phyloP scores from a whole-genome alignment of 768 basidiomycete genomes.

The Suillus spraguei region DNA sequence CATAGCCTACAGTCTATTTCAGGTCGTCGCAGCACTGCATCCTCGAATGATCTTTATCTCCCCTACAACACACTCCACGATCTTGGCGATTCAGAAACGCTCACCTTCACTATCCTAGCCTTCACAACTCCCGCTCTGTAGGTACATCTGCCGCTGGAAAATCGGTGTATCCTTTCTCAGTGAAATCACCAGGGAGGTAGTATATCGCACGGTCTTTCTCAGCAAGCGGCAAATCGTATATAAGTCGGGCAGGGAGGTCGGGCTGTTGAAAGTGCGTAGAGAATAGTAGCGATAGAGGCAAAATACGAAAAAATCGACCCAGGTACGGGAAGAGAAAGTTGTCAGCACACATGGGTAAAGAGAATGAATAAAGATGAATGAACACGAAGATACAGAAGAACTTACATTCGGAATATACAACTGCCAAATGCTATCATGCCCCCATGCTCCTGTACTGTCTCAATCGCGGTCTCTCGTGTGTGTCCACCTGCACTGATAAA shows the following conservation, averaged over 20 bases:
- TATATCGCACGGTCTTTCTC: constrained; percentile 30
- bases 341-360: background rate
- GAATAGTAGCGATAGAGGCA: background rate
- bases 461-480: constrained; percentile 4
- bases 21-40: background rate
- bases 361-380: background rate
- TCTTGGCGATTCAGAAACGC: background rate
- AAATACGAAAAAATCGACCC: too few species aligned
- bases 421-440: constrained; percentile 8
- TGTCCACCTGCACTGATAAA: constrained; percentile 13
- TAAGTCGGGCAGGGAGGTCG: constrained; percentile 35
- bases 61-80: background rate
- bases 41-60: background rate
- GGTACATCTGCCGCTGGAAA: constrained; percentile 27
- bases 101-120: background rate
- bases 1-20: background rate
- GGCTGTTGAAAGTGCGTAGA: constrained; percentile 25
- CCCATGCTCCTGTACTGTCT: background rate
- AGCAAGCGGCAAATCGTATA: constrained; percentile 29
- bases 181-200: constrained; percentile 26
- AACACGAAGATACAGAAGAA: background rate
- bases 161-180: constrained; percentile 34
- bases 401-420: background rate
- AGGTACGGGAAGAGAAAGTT: too few species aligned
- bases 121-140: background rate